Conservation (phyloP, 331 rosid genomes). For the Telfairia occidentalis region DNA sequence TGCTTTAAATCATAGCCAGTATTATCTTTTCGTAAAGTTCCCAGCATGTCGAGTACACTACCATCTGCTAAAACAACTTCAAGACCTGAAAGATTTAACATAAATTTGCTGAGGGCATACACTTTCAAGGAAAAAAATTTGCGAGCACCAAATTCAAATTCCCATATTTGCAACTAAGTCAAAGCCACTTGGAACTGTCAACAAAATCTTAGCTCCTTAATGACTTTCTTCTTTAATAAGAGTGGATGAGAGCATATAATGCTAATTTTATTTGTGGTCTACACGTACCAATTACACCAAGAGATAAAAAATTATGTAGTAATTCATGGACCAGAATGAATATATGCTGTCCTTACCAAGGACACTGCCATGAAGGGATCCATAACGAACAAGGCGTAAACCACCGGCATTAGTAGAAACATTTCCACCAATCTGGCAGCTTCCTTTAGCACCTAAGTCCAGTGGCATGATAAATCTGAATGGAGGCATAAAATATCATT, state of each 20-base stretch:
- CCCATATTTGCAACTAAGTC: neutral
- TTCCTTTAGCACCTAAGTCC: conserved; percentile 99
- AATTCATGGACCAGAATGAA: neutral
- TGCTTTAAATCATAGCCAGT: conserved; percentile 94
- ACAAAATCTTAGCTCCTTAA: neutral
- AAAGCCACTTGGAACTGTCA: neutral
- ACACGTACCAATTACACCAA: neutral
- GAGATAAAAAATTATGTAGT: neutral
- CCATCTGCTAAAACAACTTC: conserved; percentile 95
- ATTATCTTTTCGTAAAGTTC: conserved; percentile 84
- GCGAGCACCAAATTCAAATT: neutral
- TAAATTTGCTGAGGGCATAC: conserved; percentile 15
- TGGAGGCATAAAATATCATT: conserved; percentile 37
- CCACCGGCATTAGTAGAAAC: conserved; percentile 98
- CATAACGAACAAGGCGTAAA: conserved; percentile 84
- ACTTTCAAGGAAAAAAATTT: neutral
- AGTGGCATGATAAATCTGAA: conserved; percentile 97
- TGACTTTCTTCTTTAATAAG: neutral
- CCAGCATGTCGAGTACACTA: conserved; percentile 79
- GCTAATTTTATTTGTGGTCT: neutral
- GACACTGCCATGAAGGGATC: conserved; percentile 89
- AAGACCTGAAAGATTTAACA: conserved; percentile 42
- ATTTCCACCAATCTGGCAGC: conserved; percentile 98
- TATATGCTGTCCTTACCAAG: conserved; percentile 48
- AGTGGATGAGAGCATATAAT: neutral